Percentiles rank a stretch among this genome's conserved stretches.
Conservation (phyloP, 225 moss, liverwort and hornwort genomes). For the Antitrichia curtipendula region DNA sequence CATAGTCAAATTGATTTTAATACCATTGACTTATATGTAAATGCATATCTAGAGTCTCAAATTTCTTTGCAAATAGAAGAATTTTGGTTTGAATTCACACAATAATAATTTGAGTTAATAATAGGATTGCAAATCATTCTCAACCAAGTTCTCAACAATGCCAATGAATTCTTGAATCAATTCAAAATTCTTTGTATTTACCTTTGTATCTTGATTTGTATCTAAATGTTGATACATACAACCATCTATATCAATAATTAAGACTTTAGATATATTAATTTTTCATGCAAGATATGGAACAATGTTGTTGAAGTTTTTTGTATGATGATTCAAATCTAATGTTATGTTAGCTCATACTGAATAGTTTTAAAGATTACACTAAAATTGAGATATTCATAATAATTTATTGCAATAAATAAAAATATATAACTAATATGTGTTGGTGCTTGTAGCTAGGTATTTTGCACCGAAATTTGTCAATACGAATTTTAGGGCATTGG, state of each 20-base stretch:
- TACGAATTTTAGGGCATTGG: background rate
- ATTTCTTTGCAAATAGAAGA: background rate
- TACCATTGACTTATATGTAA: background rate
- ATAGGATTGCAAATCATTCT: background rate
- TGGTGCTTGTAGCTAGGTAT: slow-evolving; percentile 1
- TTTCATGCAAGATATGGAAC: background rate
- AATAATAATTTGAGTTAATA: background rate
- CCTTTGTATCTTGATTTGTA: background rate
- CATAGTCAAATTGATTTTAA: background rate
- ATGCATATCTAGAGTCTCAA: background rate
- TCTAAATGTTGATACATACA: background rate
- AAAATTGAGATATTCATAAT: background rate
- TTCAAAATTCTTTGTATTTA: background rate
- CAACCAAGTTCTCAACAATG: background rate
- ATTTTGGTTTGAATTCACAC: background rate
- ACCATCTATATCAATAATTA: background rate
- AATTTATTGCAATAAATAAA: background rate
- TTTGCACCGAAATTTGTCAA: background rate
- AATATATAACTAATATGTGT: background rate
- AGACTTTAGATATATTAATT: background rate
- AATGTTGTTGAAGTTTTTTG: background rate
- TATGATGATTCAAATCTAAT: background rate
- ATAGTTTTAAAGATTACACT: background rate
- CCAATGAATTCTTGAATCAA: background rate
- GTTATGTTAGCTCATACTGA: background rate